A percentile compares a stretch with the other conserved stretches of the same genome.
phyloP scores from a whole-genome alignment of 2,329 filamentous ascomycete species.

The Microcyclospora tardicrescens region DNA sequence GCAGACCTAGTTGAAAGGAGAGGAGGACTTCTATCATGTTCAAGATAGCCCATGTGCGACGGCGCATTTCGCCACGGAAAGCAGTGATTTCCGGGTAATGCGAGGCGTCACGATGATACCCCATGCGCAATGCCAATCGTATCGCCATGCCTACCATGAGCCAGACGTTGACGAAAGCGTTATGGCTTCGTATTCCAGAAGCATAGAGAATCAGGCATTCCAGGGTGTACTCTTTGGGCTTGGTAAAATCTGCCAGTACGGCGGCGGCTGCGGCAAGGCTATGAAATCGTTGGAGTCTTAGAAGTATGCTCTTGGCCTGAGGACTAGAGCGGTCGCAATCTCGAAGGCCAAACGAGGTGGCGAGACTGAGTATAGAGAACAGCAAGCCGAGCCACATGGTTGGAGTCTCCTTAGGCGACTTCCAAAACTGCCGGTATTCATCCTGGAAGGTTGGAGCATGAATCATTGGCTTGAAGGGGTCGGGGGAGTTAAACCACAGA shows the following conservation, averaged over 20 bases:
- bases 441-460: conserved; percentile 38
- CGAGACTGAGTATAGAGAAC: conserved; percentile 34
- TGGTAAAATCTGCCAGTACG: conserved; percentile 29
- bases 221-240: conserved; percentile 30
- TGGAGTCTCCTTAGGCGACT: conserved; percentile 23
- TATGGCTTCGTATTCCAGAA: conserved; percentile 17
- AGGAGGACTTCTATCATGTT: conserved; percentile 34
- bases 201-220: conserved; percentile 27
- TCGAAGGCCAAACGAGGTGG: conserved; percentile 20
- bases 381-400: conserved; percentile 36
- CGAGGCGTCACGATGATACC: conserved; percentile 34
- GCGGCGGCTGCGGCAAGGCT: conserved; percentile 20
- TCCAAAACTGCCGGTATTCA: conserved; percentile 36
- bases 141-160: conserved; percentile 29
- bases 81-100: conserved; percentile 29
- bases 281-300: conserved; percentile 16
- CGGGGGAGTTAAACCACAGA: conserved; percentile 23
- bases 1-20: conserved; percentile 37
- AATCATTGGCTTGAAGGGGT: conserved; percentile 41
- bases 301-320: conserved; percentile 8
- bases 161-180: conserved; percentile 27
- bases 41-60: conserved; percentile 31
- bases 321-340: conserved; percentile 11
- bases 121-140: conserved; percentile 29
- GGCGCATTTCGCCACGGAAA: conserved; percentile 35